phyloP scores from a whole-genome alignment of 1,139 yeast species.

The Yarrowia galli region DNA sequence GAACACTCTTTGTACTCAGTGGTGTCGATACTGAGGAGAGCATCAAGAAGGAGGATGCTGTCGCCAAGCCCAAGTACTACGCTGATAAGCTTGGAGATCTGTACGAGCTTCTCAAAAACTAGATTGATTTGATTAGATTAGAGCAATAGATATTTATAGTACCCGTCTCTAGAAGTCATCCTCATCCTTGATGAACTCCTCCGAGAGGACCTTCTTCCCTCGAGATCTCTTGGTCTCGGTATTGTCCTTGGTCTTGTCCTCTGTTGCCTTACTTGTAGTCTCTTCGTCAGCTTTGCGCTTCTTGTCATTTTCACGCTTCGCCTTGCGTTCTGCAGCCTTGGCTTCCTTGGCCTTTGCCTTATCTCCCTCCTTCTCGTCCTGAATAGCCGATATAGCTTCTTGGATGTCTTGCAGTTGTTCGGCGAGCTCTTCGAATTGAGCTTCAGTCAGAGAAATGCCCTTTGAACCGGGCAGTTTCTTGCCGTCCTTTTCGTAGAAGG shows the following conservation, averaged over 20 bases:
- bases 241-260: neutral
- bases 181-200: constrained; percentile 22
- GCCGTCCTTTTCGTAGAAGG: constrained; percentile 35
- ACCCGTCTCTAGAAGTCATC: neutral
- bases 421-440: constrained; percentile 19
- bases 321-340: neutral
- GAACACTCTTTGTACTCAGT: constrained; percentile 82
- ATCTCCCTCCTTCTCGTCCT: neutral
- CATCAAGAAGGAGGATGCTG: constrained; percentile 56
- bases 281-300: constrained; percentile 24
- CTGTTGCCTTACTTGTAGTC: neutral
- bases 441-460: constrained; percentile 38
- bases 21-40: constrained; percentile 84
- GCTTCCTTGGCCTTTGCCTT: neutral
- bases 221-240: constrained; percentile 3
- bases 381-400: neutral
- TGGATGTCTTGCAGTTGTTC: constrained; percentile 7
- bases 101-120: constrained; percentile 56
- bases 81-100: constrained; percentile 80
- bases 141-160: constrained; percentile 7
- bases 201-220: neutral
- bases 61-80: constrained; percentile 68
- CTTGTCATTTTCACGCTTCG: constrained; percentile 4
- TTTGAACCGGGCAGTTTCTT: constrained; percentile 32
- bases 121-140: neutral